Evolutionary conservation across 2,329 filamentous ascomycete genomes (phyloP), one percentile per base, ranked within the genome.

Genomic region (Aureobasidium musti): DNA sequence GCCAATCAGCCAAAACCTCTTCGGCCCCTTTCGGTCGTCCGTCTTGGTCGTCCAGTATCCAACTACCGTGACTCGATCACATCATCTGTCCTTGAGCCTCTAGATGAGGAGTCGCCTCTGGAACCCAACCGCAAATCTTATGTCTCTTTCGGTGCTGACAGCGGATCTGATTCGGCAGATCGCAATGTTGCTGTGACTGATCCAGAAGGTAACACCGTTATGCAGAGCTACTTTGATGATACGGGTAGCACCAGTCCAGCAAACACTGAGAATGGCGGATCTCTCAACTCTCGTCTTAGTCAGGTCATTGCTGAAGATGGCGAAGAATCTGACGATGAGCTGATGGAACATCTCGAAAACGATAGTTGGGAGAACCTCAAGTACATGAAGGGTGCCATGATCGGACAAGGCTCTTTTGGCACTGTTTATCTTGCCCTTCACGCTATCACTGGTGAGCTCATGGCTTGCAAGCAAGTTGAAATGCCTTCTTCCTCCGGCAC

Each of bases 371-470:
- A 96, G 70, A 93, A 97, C 69, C 91, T 94, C 81, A 96, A 97
- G 78, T 99, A 96, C 91, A 98, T 99, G 92, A 97, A 98, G 82
- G 95, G 95, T 74, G 93, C 94, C 37, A 83, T 98, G 69, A 99
- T 99, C 71, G 95, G 95, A 37, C 92, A 97, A 79, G 95, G 95
- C 69, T 97, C 93, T 5, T 99, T 99, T 74, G 95, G 95, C 73
- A 93, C 89, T 72, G 95, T 99, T 63, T 99, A 96, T 79, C 85
- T 99, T 57, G 95, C 95, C 30, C 84, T 99, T 37, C 95, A 99
- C 77, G 91, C 95, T 60, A 90, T 99, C 65, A 99, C 95, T 21
- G 95, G 94, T 74, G 95, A 98, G 79, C 89, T 99, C 50, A 92
- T 99, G 82, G 95, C 95, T 26, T 95, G 99, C 68, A 99, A 99